Conservation (phyloP, 345 rosid species). For the Hibiscus tridactylites region DNA sequence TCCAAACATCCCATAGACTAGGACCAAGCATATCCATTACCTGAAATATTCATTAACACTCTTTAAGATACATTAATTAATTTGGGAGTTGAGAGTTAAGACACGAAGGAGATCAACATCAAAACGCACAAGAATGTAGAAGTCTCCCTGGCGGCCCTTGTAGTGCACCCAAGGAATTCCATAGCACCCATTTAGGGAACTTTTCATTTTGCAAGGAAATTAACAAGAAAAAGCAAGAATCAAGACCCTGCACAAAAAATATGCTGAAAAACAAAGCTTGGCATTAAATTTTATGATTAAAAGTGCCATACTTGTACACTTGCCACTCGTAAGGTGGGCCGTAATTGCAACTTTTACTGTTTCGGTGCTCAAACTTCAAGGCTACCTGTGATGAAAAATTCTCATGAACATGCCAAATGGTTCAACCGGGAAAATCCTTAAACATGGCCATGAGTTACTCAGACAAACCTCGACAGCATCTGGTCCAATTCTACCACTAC, state of each 20-base stretch:
- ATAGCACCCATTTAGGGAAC: constrained; percentile 66
- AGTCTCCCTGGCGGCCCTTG: constrained; percentile 93
- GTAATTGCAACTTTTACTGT: constrained; percentile 89
- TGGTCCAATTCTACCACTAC: constrained; percentile 62
- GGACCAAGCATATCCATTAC: constrained; percentile 99
- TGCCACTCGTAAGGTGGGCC: constrained; percentile 99
- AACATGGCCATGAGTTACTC: not conserved
- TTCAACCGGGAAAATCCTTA: constrained; percentile 3
- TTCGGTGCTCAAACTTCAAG: constrained; percentile 84
- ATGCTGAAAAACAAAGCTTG: not conserved
- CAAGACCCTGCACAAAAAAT: not conserved
- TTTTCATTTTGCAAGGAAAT: constrained; percentile 17
- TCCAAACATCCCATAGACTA: constrained; percentile 99
- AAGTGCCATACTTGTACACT: constrained; percentile 59
- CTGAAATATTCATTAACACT: constrained; percentile 33
- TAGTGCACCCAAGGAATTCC: constrained; percentile 84
- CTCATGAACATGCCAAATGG: not conserved
- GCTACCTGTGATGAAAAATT: constrained; percentile 60
- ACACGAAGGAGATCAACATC: constrained; percentile 8
- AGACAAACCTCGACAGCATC: constrained; percentile 69
- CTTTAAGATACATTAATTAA: not conserved
- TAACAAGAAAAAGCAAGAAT: not conserved
- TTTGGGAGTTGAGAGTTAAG: not conserved
- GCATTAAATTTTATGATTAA: not conserved
- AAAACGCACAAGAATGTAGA: constrained; percentile 72